Conservation (phyloP, 129 eudicot genomes). For the Ambrosia trifida region DNA sequence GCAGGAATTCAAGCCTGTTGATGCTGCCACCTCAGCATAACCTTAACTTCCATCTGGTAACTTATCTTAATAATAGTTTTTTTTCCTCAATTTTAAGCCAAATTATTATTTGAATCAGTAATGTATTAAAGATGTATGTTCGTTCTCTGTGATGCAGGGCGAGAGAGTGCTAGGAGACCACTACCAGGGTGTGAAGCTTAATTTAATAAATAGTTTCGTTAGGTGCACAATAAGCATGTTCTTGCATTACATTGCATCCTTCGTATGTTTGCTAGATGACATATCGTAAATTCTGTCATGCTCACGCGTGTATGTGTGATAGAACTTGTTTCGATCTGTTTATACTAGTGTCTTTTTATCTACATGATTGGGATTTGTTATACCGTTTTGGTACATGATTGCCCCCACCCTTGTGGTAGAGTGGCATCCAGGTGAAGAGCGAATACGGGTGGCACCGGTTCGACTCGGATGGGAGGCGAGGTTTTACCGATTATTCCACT, state of each 20-base stretch:
- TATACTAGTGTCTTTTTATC: not conserved
- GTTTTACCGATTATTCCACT: no score
- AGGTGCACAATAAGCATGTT: slow-evolving; percentile 14
- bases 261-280: slow-evolving; percentile 2
- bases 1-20: slow-evolving; percentile 60
- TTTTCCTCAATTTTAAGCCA: not conserved
- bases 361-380: not conserved
- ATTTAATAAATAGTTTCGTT: slow-evolving; percentile 1
- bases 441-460: no score
- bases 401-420: no score
- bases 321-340: not conserved
- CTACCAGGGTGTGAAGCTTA: not conserved
- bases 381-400: not conserved
- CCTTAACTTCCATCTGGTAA: slow-evolving; percentile 26
- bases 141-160: slow-evolving; percentile 8
- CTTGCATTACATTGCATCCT: slow-evolving; percentile 13
- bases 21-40: slow-evolving; percentile 19
- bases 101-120: not conserved
- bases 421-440: no score
- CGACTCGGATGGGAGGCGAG: no score
- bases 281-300: not conserved
- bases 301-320: not conserved
- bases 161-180: slow-evolving; percentile 15
- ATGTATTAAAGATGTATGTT: not conserved
- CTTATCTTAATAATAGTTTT: not conserved